Conservation (phyloP, 1,284 basidiomycete genomes). For the Puccinia polysora region DNA sequence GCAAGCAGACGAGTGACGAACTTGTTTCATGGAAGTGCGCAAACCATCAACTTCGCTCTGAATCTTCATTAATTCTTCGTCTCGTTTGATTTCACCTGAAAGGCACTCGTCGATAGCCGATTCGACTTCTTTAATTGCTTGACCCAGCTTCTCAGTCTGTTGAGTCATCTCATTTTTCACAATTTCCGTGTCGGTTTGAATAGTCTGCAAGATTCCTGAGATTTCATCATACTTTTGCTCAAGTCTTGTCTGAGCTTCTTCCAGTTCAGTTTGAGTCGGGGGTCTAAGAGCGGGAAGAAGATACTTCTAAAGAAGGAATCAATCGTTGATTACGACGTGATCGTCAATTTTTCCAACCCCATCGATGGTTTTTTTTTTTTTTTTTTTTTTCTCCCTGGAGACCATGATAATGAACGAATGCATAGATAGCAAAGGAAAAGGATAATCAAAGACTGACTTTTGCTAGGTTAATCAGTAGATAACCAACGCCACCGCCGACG, state of each 20-base stretch:
- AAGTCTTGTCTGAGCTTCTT: constrained; percentile 29
- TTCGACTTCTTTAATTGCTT: constrained; percentile 30
- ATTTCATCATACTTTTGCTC: constrained; percentile 36
- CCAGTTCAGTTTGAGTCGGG: constrained; percentile 34
- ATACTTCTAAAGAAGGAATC: constrained; percentile 11
- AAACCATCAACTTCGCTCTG: constrained; percentile 21
- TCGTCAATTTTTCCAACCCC: too few relatives aligned
- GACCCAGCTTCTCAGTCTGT: constrained; percentile 18
- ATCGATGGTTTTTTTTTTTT: too few relatives aligned
- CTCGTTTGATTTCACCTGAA: constrained; percentile 26
- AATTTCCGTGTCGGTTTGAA: constrained; percentile 20
- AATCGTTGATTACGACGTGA: too few relatives aligned
- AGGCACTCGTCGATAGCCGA: constrained; percentile 23
- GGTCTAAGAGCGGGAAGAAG: constrained; percentile 28
- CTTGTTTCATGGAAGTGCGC: constrained; percentile 11
- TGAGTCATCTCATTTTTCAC: constrained; percentile 20
- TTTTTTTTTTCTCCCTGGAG: too few relatives aligned
- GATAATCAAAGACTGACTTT: constrained; percentile 7
- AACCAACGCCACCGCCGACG: constrained; percentile 32
- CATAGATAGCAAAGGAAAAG: not conserved
- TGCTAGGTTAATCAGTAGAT: constrained; percentile 25
- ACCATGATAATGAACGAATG: not conserved
- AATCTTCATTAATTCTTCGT: constrained; percentile 26
- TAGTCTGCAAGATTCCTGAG: constrained; percentile 12
- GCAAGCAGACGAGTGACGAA: not conserved